phyloP scores from a whole-genome alignment of 345 rosid species.

The Gossypium ekmanianum region DNA sequence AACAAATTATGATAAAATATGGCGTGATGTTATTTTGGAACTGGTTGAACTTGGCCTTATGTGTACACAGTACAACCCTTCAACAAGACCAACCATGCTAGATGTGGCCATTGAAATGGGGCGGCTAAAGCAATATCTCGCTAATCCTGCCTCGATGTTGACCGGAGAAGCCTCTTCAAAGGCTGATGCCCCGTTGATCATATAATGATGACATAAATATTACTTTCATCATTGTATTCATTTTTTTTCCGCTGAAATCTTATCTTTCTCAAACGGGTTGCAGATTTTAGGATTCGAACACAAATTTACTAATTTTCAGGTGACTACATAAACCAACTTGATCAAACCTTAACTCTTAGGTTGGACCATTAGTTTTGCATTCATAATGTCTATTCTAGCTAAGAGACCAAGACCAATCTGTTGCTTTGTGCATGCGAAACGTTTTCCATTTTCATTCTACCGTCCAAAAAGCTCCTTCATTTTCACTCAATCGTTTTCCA shows the following conservation, averaged over 20 bases:
- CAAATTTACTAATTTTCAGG: background rate
- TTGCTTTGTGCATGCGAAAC: conserved; percentile 4
- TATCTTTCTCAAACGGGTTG: background rate
- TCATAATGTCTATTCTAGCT: background rate
- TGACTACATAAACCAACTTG: background rate
- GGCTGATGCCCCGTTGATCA: conserved; percentile 17
- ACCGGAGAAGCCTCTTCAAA: conserved; percentile 28
- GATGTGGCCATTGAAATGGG: conserved; percentile 78
- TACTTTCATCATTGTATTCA: conserved; percentile 16
- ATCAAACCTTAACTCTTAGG: background rate
- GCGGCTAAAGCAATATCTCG: conserved; percentile 60
- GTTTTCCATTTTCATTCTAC: conserved; percentile 10
- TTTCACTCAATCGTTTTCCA: background rate
- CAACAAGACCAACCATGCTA: conserved; percentile 78
- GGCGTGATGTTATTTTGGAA: conserved; percentile 65
- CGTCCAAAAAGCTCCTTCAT: background rate
- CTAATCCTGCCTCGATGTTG: conserved; percentile 34
- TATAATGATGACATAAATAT: background rate
- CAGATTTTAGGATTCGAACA: too few species aligned
- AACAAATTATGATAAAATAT: conserved; percentile 27
- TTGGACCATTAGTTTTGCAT: background rate
- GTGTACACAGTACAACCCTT: conserved; percentile 71
- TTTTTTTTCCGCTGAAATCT: conserved; percentile 16
- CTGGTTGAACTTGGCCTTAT: conserved; percentile 75
- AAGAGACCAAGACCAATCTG: background rate